phyloP scores from a whole-genome alignment of 257 asterid species.

The Solanum paucissectum region DNA sequence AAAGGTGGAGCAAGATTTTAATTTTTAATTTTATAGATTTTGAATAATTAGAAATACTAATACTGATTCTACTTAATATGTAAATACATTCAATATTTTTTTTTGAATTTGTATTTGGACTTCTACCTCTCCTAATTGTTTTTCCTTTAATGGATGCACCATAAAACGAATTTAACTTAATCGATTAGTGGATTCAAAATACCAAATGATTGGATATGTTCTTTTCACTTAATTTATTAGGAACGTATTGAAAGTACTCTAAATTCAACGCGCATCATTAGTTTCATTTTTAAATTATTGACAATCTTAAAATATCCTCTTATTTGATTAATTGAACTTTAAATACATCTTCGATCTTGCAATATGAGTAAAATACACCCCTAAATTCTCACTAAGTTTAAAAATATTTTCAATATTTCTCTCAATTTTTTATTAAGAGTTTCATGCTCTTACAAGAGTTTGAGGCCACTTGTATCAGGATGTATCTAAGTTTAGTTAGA shows the following conservation, averaged over 20 bases:
- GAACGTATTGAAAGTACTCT: no score
- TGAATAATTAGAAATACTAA: background rate
- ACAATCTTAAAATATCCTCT: no score
- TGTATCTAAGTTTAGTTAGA: no score
- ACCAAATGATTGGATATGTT: background rate
- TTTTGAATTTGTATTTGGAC: background rate
- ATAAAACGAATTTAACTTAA: background rate
- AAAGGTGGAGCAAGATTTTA: background rate
- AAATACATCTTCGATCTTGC: no score
- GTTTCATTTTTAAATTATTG: no score
- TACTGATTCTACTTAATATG: background rate
- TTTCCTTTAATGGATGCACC: background rate
- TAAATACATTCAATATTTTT: background rate
- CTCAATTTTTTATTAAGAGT: no score
- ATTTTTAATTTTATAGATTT: background rate
- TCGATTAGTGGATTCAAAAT: background rate
- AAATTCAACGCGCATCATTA: background rate
- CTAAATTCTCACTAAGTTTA: no score
- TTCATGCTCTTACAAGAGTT: background rate
- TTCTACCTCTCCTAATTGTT: background rate
- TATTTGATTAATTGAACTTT: no score
- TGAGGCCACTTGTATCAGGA: no score
- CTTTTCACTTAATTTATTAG: background rate
- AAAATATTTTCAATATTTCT: no score
- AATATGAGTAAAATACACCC: background rate